These are phyloP conservation scores for Nemania bipapillata DNA, from an alignment of 2,329 filamentous ascomycete genomes.

Conservation along the genomic window DNA sequence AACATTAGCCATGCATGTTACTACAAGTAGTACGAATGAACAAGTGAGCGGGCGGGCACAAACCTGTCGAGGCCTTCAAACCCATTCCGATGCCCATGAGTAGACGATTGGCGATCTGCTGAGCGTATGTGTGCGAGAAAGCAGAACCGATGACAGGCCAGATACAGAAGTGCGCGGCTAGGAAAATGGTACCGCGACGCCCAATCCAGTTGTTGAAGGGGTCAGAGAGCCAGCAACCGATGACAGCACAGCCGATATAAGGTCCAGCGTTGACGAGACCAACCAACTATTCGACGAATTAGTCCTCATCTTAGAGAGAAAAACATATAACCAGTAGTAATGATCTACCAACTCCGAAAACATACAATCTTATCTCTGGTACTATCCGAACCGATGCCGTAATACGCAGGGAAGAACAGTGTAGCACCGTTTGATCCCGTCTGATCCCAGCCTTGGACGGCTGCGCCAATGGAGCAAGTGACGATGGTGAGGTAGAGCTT, in stretches of 20 bases:
- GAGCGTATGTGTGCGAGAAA: constrained; percentile 76
- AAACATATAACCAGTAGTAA: constrained; percentile 22
- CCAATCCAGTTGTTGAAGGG: constrained; percentile 71
- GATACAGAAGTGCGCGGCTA: constrained; percentile 77
- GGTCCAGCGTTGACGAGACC: constrained; percentile 67
- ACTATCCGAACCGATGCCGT: constrained; percentile 58
- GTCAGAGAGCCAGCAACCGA: constrained; percentile 69
- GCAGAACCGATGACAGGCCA: constrained; percentile 76
- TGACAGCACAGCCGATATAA: constrained; percentile 59
- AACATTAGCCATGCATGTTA: constrained; percentile 11
- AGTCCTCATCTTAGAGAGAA: constrained; percentile 29
- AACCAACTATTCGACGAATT: constrained; percentile 56
- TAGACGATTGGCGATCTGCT: constrained; percentile 76
- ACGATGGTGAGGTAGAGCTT: constrained; percentile 74
- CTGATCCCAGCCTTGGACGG: constrained; percentile 77
- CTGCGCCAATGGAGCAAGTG: constrained; percentile 74
- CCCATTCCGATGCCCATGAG: constrained; percentile 82
- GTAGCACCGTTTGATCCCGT: constrained; percentile 73
- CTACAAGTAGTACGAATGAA: too few relatives aligned
- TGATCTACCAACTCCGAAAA: constrained; percentile 42
- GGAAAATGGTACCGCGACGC: constrained; percentile 72
- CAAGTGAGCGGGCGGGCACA: constrained; percentile 37
- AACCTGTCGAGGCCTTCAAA: constrained; percentile 72
- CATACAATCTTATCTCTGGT: constrained; percentile 48
- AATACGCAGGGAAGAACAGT: constrained; percentile 67